A percentile compares a stretch with the other conserved stretches of the same genome.
Conservation (phyloP, 208 protist genomes). For the Trypanosoma scelopori region DNA sequence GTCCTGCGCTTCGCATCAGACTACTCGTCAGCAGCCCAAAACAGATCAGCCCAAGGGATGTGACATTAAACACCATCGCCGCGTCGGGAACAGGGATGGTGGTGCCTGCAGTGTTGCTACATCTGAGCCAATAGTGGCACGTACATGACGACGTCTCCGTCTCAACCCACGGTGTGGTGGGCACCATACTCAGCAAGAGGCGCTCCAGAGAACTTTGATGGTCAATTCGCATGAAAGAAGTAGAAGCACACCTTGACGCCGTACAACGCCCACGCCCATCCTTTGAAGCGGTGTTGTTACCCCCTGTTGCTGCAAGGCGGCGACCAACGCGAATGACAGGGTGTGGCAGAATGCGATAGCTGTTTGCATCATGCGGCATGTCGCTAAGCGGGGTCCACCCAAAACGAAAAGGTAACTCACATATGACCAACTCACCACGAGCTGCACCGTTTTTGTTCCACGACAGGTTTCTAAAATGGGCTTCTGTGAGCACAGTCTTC, state of each 20-base stretch:
- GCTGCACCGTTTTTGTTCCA: not conserved
- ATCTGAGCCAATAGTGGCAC: slow-evolving; percentile 48
- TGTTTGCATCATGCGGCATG: slow-evolving; percentile 75
- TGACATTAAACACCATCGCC: slow-evolving; percentile 79
- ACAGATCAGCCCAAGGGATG: slow-evolving; percentile 53
- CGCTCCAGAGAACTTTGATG: slow-evolving; percentile 38
- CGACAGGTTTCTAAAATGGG: slow-evolving; percentile 23
- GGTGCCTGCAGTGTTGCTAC: slow-evolving; percentile 51
- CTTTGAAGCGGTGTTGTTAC: no score
- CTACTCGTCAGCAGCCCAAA: slow-evolving; percentile 33
- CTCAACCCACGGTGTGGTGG: not conserved
- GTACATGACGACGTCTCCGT: slow-evolving; percentile 8
- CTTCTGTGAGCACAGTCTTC: slow-evolving; percentile 42
- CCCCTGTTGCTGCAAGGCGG: not conserved
- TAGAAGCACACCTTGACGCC: slow-evolving; percentile 9
- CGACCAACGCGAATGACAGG: slow-evolving; percentile 50
- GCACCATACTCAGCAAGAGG: slow-evolving; percentile 17
- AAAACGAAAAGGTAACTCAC: slow-evolving; percentile 58
- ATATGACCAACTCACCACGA: slow-evolving; percentile 32
- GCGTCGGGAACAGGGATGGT: slow-evolving; percentile 72
- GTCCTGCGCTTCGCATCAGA: slow-evolving; percentile 32
- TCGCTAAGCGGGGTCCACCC: slow-evolving; percentile 64
- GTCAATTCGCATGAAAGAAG: slow-evolving; percentile 35
- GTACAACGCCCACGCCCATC: not conserved
- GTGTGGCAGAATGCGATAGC: slow-evolving; percentile 69